Evolutionary conservation across 345 rosid species (phyloP).

Genomic region (Streptanthus diversifolius): DNA sequence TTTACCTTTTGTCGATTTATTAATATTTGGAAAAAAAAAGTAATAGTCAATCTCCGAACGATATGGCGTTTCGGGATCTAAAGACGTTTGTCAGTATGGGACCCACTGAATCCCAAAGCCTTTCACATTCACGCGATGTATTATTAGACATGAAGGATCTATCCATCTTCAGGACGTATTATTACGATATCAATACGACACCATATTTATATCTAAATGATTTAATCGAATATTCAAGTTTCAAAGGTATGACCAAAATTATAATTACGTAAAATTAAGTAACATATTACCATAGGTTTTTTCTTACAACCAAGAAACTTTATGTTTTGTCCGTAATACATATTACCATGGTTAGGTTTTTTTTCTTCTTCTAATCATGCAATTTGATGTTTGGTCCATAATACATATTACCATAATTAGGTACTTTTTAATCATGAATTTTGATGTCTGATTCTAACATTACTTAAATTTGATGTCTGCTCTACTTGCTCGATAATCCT

Average conservation of each 20-base stretch:
- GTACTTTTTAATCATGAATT: too few species aligned
- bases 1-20: slow-evolving; percentile 1
- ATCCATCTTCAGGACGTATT: not conserved
- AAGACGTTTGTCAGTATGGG: not conserved
- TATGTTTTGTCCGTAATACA: too few species aligned
- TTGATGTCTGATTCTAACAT: not conserved
- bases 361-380: too few species aligned
- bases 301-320: too few species aligned
- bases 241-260: not conserved
- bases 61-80: not conserved
- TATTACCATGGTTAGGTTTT: too few species aligned
- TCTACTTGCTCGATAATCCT: too few species aligned
- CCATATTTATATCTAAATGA: not conserved
- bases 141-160: too few species aligned
- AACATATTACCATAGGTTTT: not conserved
- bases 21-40: not conserved
- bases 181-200: slow-evolving; percentile 13
- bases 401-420: not conserved
- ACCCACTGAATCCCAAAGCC: not conserved
- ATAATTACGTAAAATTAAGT: not conserved
- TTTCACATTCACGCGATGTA: slow-evolving; percentile 18
- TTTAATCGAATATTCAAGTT: not conserved
- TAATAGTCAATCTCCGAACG: slow-evolving; percentile 8
- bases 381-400: too few species aligned
- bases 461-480: too few species aligned